These are phyloP conservation scores for Hagleromyces aurorensis DNA, from an alignment of 805 yeast genomes.

Conservation along the genomic window DNA sequence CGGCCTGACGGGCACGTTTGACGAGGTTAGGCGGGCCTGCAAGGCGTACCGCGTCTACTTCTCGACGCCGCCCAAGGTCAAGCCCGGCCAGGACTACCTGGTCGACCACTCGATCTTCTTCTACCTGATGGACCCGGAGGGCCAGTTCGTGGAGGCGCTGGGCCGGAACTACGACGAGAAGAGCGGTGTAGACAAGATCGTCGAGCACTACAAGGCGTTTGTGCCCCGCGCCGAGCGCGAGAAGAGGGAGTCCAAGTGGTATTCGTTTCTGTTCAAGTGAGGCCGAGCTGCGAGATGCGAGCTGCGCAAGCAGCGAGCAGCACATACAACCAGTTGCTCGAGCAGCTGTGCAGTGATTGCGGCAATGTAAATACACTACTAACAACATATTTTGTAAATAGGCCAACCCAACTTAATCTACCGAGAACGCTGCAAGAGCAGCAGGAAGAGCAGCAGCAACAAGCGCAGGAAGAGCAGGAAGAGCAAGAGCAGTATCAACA, in stretches of 20 bases:
- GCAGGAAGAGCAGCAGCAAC: too few species aligned
- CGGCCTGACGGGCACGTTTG: constrained; percentile 89
- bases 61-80: constrained; percentile 91
- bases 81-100: constrained; percentile 92
- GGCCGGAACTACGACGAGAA: constrained; percentile 84
- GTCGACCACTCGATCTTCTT: constrained; percentile 97
- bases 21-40: constrained; percentile 75
- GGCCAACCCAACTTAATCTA: too few species aligned
- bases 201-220: constrained; percentile 66
- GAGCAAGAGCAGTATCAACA: too few species aligned
- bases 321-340: too few species aligned
- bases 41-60: constrained; percentile 90
- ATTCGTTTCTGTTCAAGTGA: constrained; percentile 32
- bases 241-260: constrained; percentile 51
- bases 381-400: too few species aligned
- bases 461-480: too few species aligned
- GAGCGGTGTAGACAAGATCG: constrained; percentile 70
- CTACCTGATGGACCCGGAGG: constrained; percentile 97
- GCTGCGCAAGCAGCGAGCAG: too few species aligned
- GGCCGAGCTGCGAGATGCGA: too few species aligned
- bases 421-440: too few species aligned
- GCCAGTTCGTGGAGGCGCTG: constrained; percentile 86
- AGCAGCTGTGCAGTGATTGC: too few species aligned
- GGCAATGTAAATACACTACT: too few species aligned
- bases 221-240: constrained; percentile 66